A percentile compares a stretch with the other conserved stretches of the same genome.
phyloP scores from a whole-genome alignment of 108 stramenopile genomes.

The Parmales sp. region DNA sequence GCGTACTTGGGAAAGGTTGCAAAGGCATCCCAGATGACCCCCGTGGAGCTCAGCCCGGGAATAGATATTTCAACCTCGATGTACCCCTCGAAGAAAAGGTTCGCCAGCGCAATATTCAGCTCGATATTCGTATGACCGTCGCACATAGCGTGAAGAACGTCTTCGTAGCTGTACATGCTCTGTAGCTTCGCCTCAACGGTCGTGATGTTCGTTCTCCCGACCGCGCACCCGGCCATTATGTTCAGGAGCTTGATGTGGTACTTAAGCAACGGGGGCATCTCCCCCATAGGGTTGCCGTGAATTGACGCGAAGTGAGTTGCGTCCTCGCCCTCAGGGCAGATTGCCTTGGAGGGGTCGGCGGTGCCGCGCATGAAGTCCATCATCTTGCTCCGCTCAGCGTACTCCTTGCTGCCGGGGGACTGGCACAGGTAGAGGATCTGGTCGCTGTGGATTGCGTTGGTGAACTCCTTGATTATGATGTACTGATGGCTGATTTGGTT shows the following conservation, averaged over 20 bases:
- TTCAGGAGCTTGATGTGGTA: conserved; percentile 16
- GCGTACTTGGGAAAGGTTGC: background rate
- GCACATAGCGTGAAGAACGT: conserved; percentile 9
- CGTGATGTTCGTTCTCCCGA: conserved; percentile 18
- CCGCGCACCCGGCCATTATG: conserved; percentile 19
- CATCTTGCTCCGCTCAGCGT: background rate
- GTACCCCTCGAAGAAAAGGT: conserved; percentile 16
- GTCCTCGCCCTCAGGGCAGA: background rate
- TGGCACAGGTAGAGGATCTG: background rate
- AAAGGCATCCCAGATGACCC: conserved; percentile 11
- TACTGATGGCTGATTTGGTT: conserved; percentile 19
- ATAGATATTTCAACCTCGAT: conserved; percentile 23
- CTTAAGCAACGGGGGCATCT: conserved; percentile 11
- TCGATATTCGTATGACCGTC: conserved; percentile 4
- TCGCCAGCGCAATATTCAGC: background rate
- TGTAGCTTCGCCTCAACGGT: conserved; percentile 27
- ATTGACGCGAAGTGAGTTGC: background rate
- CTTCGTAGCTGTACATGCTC: conserved; percentile 9
- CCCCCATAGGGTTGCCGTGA: background rate
- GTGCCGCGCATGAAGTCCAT: background rate
- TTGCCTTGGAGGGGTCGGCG: background rate
- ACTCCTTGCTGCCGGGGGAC: background rate
- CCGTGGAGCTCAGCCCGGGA: background rate
- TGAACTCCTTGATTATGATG: conserved; percentile 13
- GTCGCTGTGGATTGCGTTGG: background rate